These are phyloP conservation scores for Thelonectria olida DNA, from an alignment of 2,329 filamentous ascomycete species.

Conservation along the genomic window DNA sequence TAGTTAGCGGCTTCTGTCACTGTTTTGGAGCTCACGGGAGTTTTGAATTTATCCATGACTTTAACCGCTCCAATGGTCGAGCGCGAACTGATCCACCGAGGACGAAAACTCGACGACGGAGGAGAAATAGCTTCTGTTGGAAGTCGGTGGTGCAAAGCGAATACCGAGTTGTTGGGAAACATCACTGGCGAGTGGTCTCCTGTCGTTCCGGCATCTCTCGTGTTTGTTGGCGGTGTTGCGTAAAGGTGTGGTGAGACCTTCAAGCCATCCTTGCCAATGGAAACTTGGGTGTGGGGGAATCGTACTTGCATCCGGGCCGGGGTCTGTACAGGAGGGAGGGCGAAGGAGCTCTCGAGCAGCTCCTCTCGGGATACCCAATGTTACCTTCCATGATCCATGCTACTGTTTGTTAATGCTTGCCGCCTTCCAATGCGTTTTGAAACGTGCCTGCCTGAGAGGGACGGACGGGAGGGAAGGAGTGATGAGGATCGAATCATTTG, in stretches of 20 bases:
- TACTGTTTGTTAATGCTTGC: neutral
- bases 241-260: constrained; percentile 1
- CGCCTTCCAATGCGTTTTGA: neutral
- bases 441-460: neutral
- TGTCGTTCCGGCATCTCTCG: neutral
- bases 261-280: constrained; percentile 2
- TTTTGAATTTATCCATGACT: constrained; percentile 22
- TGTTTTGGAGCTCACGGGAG: neutral
- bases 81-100: constrained; percentile 9
- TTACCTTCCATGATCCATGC: neutral
- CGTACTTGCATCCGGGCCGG: constrained; percentile 13
- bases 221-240: constrained; percentile 9
- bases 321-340: neutral
- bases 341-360: neutral
- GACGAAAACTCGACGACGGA: neutral
- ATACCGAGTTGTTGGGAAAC: neutral
- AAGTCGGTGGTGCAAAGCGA: neutral
- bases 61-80: constrained; percentile 27
- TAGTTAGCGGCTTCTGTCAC: neutral
- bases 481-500: neutral
- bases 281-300: constrained; percentile 13
- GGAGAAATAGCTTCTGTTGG: neutral
- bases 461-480: neutral
- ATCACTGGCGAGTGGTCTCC: neutral
- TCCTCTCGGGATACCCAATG: constrained; percentile 9